Conservation (phyloP, 805 yeast genomes). For the Hermanozyma aechmeae region DNA sequence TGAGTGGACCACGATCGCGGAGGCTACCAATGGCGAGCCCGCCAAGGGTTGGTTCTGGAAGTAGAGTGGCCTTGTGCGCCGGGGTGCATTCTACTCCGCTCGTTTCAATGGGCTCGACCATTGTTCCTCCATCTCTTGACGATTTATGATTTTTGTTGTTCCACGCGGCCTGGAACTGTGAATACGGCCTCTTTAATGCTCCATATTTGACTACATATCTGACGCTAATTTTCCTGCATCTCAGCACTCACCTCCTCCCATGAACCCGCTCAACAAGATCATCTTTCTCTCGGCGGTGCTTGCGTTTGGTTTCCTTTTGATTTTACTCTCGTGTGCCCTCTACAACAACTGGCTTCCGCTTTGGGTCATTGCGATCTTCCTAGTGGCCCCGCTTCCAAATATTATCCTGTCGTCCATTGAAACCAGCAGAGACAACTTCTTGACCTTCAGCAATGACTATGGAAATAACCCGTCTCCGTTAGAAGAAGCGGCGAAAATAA, state of each 20-base stretch:
- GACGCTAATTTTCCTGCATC: too few species aligned
- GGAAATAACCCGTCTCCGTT: slow-evolving; percentile 27
- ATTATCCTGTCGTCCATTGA: slow-evolving; percentile 29
- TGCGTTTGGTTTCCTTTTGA: slow-evolving; percentile 36
- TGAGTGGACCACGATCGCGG: slow-evolving; percentile 28
- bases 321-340: slow-evolving; percentile 36
- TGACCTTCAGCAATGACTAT: slow-evolving; percentile 33
- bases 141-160: too few species aligned
- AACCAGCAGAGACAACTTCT: slow-evolving; percentile 30
- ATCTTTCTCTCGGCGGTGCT: slow-evolving; percentile 36
- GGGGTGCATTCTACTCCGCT: too few species aligned
- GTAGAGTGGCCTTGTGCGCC: too few species aligned
- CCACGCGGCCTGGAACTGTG: too few species aligned
- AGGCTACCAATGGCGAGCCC: too few species aligned
- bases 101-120: too few species aligned
- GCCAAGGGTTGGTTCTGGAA: background rate
- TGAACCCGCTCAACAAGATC: slow-evolving; percentile 39
- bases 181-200: too few species aligned
- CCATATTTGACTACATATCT: too few species aligned
- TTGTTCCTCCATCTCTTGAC: too few species aligned
- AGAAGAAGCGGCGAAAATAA: slow-evolving; percentile 28
- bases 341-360: slow-evolving; percentile 26
- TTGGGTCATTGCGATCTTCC: slow-evolving; percentile 34
- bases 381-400: slow-evolving; percentile 37
- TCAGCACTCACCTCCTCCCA: slow-evolving; percentile 5